Percentiles rank a stretch among this genome's conserved stretches.
Conservation (phyloP, 768 basidiomycete genomes). For the Termitomyces titanicus region DNA sequence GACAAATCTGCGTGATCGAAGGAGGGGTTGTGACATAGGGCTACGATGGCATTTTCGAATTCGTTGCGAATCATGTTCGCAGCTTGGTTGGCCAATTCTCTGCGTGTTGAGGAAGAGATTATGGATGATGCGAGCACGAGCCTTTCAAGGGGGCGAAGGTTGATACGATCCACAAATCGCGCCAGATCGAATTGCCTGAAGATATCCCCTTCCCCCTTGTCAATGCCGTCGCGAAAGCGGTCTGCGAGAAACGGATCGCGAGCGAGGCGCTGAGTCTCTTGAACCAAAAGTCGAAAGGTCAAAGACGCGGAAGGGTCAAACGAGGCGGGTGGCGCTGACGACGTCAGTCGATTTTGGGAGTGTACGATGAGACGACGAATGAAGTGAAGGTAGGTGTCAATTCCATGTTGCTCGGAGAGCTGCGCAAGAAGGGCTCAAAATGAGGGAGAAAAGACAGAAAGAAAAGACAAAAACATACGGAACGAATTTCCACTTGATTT, state of each 20-base stretch:
- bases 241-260: slow-evolving; percentile 89
- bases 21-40: slow-evolving; percentile 74
- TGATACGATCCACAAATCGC: slow-evolving; percentile 79
- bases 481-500: slow-evolving; percentile 92
- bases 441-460: slow-evolving; percentile 11
- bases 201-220: slow-evolving; percentile 81
- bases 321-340: slow-evolving; percentile 54
- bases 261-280: slow-evolving; percentile 86
- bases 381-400: slow-evolving; percentile 97
- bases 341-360: slow-evolving; percentile 68
- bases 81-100: slow-evolving; percentile 63
- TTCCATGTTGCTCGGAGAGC: slow-evolving; percentile 96
- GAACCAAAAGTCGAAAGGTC: slow-evolving; percentile 80
- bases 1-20: slow-evolving; percentile 81
- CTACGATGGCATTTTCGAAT: slow-evolving; percentile 74
- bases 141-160: slow-evolving; percentile 75
- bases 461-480: slow-evolving; percentile 51
- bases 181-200: slow-evolving; percentile 82
- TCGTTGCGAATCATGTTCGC: slow-evolving; percentile 66
- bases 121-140: slow-evolving; percentile 76
- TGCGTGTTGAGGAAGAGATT: slow-evolving; percentile 53
- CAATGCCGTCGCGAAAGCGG: slow-evolving; percentile 86
- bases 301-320: slow-evolving; percentile 76
- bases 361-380: slow-evolving; percentile 93
- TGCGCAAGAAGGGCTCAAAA: slow-evolving; percentile 30